A percentile compares a stretch with the other conserved stretches of the same genome.
Conservation (phyloP, 139 green algal species). For the Eudorina sp. region DNA sequence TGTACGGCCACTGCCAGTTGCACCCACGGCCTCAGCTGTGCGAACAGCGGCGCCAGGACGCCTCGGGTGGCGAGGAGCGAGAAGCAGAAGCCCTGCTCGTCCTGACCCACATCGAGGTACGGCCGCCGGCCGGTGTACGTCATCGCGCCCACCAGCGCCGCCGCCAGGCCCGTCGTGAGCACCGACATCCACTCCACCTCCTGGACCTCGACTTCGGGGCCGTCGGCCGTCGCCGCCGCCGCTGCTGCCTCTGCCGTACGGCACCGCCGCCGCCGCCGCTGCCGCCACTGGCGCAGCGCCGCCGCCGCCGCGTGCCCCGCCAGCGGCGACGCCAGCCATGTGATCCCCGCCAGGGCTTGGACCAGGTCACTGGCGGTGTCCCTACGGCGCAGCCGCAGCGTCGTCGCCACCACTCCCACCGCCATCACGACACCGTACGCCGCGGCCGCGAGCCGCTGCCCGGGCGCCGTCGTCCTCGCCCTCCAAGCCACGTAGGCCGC, state of each 20-base stretch:
- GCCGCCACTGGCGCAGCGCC: neutral
- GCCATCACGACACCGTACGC: neutral
- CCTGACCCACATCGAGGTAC: constrained; percentile 5
- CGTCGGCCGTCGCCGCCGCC: neutral
- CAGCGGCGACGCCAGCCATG: constrained; percentile 11
- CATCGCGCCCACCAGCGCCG: neutral
- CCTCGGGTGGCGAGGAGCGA: neutral
- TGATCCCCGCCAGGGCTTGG: neutral
- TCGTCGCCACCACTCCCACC: neutral
- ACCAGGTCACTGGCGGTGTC: neutral
- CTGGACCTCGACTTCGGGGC: neutral
- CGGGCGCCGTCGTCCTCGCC: neutral
- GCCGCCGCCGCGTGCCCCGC: neutral
- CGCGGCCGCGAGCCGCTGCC: neutral
- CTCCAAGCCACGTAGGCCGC: neutral
- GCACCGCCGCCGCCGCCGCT: neutral
- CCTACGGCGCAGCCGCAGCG: neutral
- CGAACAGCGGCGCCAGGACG: neutral
- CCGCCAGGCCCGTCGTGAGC: neutral
- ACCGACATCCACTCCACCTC: constrained; percentile 1
- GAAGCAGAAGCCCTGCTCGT: neutral
- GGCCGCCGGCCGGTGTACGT: neutral
- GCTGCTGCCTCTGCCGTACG: neutral
- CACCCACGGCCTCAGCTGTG: neutral
- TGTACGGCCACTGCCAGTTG: neutral